Evolutionary conservation across 805 yeast genomes (phyloP).

Genomic region (Metschnikowia lachancei): DNA sequence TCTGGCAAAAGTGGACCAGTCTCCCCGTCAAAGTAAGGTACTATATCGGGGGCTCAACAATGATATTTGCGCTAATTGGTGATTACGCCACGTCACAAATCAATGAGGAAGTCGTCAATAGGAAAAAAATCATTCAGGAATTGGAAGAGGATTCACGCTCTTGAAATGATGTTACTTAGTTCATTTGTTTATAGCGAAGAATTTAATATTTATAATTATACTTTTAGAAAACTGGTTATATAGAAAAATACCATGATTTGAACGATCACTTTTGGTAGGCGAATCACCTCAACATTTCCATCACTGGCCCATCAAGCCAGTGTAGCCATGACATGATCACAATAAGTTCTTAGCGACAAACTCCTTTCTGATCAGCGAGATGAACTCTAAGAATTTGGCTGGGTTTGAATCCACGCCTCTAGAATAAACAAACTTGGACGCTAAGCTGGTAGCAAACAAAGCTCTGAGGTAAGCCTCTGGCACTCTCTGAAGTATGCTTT

Average conservation of each 20-base stretch:
- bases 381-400: slow-evolving; percentile 68
- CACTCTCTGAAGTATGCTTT: slow-evolving; percentile 66
- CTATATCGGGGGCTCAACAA: slow-evolving; percentile 41
- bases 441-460: slow-evolving; percentile 80
- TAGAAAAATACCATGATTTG: too few species aligned
- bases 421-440: slow-evolving; percentile 80
- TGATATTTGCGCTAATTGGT: slow-evolving; percentile 38
- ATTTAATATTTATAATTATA: not conserved
- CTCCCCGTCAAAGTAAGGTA: slow-evolving; percentile 41
- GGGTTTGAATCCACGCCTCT: slow-evolving; percentile 81
- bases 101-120: slow-evolving; percentile 36
- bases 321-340: slow-evolving; percentile 25
- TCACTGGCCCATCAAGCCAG: not conserved
- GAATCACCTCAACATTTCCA: not conserved
- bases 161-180: not conserved
- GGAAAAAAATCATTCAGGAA: slow-evolving; percentile 30
- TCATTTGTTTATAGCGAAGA: not conserved
- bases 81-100: slow-evolving; percentile 38
- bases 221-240: not conserved
- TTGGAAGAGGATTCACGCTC: slow-evolving; percentile 12
- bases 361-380: slow-evolving; percentile 55
- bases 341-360: slow-evolving; percentile 33
- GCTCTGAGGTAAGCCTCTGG: slow-evolving; percentile 88
- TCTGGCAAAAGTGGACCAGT: slow-evolving; percentile 39
- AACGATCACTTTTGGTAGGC: not conserved